These are phyloP conservation scores for Rhodotorula graminis DNA, from an alignment of 768 basidiomycete species.

Conservation along the genomic window DNA sequence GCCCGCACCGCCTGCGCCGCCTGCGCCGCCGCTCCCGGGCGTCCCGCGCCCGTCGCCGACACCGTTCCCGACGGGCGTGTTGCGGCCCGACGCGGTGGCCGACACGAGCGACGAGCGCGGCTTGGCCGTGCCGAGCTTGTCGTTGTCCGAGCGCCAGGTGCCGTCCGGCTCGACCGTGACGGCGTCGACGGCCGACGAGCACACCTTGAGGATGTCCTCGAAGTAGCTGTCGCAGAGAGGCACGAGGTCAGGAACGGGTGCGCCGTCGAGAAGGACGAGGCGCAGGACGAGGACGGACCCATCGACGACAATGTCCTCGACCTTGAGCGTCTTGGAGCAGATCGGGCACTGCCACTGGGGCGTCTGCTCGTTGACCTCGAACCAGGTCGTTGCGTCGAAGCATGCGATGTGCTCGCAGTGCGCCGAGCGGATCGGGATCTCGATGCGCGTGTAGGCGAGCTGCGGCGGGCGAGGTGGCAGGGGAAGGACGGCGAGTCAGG, in stretches of 20 bases:
- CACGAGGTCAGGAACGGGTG: no score
- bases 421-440: constrained; percentile 76
- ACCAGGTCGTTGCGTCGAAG: constrained; percentile 93
- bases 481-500: neutral
- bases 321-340: constrained; percentile 71
- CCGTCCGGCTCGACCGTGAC: constrained; percentile 91
- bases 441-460: constrained; percentile 83
- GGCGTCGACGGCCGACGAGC: constrained; percentile 76
- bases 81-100: neutral
- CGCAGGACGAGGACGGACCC: constrained; percentile 59
- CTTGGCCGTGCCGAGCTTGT: constrained; percentile 59
- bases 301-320: constrained; percentile 82
- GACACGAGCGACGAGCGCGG: neutral
- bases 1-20: constrained; percentile 41
- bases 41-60: constrained; percentile 11
- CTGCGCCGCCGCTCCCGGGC: constrained; percentile 16
- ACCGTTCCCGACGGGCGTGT: neutral
- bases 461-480: constrained; percentile 34
- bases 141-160: constrained; percentile 89
- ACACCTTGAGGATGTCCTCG: constrained; percentile 71
- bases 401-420: constrained; percentile 86
- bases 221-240: constrained; percentile 61
- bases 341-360: constrained; percentile 94
- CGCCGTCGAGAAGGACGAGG: neutral
- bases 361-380: constrained; percentile 89